These are phyloP conservation scores for Zymoseptoria brevis DNA, from an alignment of 2,329 filamentous ascomycete species.

Conservation along the genomic window DNA sequence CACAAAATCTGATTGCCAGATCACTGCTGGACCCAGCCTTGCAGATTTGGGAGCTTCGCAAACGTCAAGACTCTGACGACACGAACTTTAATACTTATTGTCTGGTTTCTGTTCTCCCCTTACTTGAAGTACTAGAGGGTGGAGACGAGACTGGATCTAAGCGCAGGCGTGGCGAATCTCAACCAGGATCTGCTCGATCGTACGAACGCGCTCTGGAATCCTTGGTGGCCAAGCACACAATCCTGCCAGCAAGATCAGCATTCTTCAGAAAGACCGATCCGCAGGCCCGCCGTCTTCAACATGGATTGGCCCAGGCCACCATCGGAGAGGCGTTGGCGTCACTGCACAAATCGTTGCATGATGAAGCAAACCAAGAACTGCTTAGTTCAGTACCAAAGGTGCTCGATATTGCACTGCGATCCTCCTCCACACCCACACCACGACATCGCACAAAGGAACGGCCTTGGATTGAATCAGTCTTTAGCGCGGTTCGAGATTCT, in stretches of 20 bases:
- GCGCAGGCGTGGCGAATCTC: constrained; percentile 13
- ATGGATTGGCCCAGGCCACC: background rate
- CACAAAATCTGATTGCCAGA: background rate
- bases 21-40: constrained; percentile 15
- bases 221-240: constrained; percentile 35
- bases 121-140: constrained; percentile 2
- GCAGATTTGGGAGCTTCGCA: constrained; percentile 23
- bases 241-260: constrained; percentile 32
- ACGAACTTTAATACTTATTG: constrained; percentile 22
- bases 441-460: constrained; percentile 34
- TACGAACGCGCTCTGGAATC: constrained; percentile 12
- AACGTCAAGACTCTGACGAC: constrained; percentile 15
- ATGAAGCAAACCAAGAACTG: background rate
- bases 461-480: constrained; percentile 39
- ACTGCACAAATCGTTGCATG: constrained; percentile 2
- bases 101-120: constrained; percentile 19
- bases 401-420: constrained; percentile 36
- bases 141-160: constrained; percentile 5
- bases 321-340: constrained; percentile 7
- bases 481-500: constrained; percentile 32
- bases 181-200: background rate
- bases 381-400: constrained; percentile 21
- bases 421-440: constrained; percentile 33
- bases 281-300: constrained; percentile 1
- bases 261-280: constrained; percentile 26